Evolutionary conservation across 2,329 filamentous ascomycete genomes (phyloP).

Genomic region (Zalaria sp.): DNA sequence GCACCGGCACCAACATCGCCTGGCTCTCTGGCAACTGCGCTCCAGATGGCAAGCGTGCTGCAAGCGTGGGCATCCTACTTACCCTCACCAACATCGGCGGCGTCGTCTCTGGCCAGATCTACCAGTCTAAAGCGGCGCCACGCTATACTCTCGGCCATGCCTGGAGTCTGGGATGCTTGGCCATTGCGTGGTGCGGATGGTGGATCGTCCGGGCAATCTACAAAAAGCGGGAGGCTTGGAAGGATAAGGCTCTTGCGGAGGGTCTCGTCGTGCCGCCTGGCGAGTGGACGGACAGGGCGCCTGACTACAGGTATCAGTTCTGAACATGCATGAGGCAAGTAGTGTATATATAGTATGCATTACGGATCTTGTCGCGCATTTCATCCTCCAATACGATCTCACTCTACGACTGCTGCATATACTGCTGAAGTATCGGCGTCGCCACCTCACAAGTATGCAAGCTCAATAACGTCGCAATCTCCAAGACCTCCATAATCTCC

Average conservation of each 20-base stretch:
- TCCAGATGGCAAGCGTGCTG: conserved; percentile 19
- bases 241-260: conserved; percentile 15
- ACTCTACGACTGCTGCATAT: background rate
- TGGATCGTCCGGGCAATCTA: background rate
- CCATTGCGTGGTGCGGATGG: background rate
- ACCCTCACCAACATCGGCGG: conserved; percentile 21
- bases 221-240: conserved; percentile 8
- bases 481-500: conserved; percentile 35
- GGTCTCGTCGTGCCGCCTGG: conserved; percentile 9
- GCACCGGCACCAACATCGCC: conserved; percentile 19
- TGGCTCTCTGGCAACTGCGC: conserved; percentile 20
- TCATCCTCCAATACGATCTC: too few relatives aligned
- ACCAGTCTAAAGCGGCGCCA: conserved; percentile 15
- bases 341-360: background rate
- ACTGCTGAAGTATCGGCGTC: background rate
- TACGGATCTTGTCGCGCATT: too few relatives aligned
- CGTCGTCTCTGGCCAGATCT: conserved; percentile 19
- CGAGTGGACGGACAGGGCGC: conserved; percentile 17
- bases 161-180: background rate
- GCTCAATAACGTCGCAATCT: conserved; percentile 25
- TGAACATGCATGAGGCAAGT: background rate
- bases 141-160: conserved; percentile 8
- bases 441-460: conserved; percentile 7
- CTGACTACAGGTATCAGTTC: conserved; percentile 15
- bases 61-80: conserved; percentile 16